These are phyloP conservation scores for Diaporthe destruens DNA, from an alignment of 2,329 filamentous ascomycete genomes.

Conservation along the genomic window DNA sequence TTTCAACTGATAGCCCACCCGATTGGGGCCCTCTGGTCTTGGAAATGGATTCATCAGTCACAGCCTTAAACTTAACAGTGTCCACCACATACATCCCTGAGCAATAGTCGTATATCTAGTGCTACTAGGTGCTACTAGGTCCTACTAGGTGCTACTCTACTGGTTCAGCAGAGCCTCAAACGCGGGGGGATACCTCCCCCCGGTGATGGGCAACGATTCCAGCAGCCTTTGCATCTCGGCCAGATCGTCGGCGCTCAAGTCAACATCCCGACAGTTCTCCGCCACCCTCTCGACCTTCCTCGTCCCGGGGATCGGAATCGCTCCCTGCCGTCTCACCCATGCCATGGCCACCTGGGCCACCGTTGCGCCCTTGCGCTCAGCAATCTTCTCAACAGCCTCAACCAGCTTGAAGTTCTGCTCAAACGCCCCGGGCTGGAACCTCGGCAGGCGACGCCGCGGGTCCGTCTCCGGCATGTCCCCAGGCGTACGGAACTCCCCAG, in stretches of 20 bases:
- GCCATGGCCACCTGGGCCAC: constrained; percentile 74
- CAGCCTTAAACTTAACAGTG: neutral
- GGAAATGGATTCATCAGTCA: neutral
- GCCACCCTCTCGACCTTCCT: constrained; percentile 65
- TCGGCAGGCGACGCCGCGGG: constrained; percentile 60
- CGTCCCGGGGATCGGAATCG: constrained; percentile 77
- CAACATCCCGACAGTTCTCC: constrained; percentile 68
- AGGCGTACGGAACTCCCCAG: constrained; percentile 63
- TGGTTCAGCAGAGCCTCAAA: constrained; percentile 29
- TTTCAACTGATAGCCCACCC: neutral
- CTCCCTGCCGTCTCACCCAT: constrained; percentile 69
- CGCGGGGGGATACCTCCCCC: constrained; percentile 59
- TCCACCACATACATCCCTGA: no score
- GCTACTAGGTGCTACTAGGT: no score
- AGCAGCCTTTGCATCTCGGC: constrained; percentile 63
- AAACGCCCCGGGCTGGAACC: constrained; percentile 72
- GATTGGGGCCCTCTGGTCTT: neutral
- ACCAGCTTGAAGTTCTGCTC: constrained; percentile 74
- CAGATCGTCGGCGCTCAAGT: constrained; percentile 64
- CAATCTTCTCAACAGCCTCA: constrained; percentile 67
- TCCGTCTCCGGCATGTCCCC: constrained; percentile 69
- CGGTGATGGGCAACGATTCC: constrained; percentile 59
- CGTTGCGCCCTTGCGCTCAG: constrained; percentile 70
- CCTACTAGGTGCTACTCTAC: neutral
- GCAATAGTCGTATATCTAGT: neutral